Evolutionary conservation across 805 yeast genomes (phyloP).

Genomic region (Candida germanica): DNA sequence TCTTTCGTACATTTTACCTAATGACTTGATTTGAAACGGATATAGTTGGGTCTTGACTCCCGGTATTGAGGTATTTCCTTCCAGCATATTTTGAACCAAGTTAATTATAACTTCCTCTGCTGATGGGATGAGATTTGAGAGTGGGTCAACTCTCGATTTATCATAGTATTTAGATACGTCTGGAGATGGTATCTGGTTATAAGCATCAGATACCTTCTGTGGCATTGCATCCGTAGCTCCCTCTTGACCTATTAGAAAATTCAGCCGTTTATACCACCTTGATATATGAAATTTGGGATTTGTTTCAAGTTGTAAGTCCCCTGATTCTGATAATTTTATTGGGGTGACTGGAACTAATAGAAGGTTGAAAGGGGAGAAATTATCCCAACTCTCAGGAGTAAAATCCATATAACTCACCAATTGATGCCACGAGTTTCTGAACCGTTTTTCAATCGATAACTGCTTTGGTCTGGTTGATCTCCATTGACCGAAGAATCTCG

Average conservation of each 20-base stretch:
- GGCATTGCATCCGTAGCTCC: slow-evolving; percentile 5
- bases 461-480: slow-evolving; percentile 34
- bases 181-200: slow-evolving; percentile 33
- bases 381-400: slow-evolving; percentile 12
- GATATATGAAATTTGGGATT: slow-evolving; percentile 23
- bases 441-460: slow-evolving; percentile 19
- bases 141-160: slow-evolving; percentile 3
- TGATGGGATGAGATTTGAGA: slow-evolving; percentile 7
- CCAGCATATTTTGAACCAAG: slow-evolving; percentile 16
- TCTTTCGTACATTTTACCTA: slow-evolving; percentile 55
- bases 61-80: slow-evolving; percentile 10
- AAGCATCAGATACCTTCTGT: slow-evolving; percentile 26
- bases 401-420: slow-evolving; percentile 45
- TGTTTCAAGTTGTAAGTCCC: not conserved
- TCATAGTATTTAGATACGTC: slow-evolving; percentile 16
- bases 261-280: slow-evolving; percentile 25
- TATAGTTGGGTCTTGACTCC: slow-evolving; percentile 55
- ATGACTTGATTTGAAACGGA: slow-evolving; percentile 58
- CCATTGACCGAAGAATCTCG: slow-evolving; percentile 30
- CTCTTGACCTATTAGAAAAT: not conserved
- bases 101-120: slow-evolving; percentile 18
- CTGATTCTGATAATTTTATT: not conserved
- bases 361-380: not conserved
- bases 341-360: slow-evolving; percentile 6
- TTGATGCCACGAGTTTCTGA: slow-evolving; percentile 28